phyloP scores from a whole-genome alignment of 2,329 filamentous ascomycete species.

The Arachnomyces sp. region DNA sequence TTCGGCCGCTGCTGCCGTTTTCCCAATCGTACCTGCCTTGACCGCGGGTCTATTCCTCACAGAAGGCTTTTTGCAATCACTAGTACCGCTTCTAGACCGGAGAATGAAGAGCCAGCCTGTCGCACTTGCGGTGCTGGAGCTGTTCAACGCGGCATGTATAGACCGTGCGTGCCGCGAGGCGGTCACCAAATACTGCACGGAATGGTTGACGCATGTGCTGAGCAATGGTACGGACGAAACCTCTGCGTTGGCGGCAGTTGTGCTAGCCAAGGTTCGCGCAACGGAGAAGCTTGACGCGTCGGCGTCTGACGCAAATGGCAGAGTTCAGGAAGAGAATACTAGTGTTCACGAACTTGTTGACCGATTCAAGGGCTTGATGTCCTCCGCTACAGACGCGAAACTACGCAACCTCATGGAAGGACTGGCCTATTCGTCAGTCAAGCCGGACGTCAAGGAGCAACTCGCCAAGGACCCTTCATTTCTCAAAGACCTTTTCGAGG shows the following conservation, averaged over 20 bases:
- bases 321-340: constrained; percentile 32
- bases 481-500: constrained; percentile 58
- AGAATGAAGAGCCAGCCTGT: constrained; percentile 80
- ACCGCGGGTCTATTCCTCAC: constrained; percentile 75
- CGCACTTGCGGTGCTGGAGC: constrained; percentile 76
- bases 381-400: constrained; percentile 37
- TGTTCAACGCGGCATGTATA: constrained; percentile 88
- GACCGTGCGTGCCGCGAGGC: constrained; percentile 73
- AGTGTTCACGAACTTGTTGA: constrained; percentile 47
- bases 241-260: constrained; percentile 57
- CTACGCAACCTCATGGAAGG: constrained; percentile 80
- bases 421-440: constrained; percentile 82
- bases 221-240: constrained; percentile 58
- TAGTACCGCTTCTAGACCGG: constrained; percentile 68
- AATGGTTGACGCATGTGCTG: constrained; percentile 81
- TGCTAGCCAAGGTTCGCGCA: constrained; percentile 58
- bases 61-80: constrained; percentile 72
- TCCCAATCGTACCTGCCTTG: constrained; percentile 72
- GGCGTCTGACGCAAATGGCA: constrained; percentile 24
- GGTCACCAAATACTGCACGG: constrained; percentile 73
- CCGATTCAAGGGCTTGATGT: constrained; percentile 45
- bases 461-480: constrained; percentile 63
- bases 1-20: constrained; percentile 81
- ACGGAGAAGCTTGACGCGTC: constrained; percentile 22
- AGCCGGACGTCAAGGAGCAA: constrained; percentile 75